Evolutionary conservation across 2,329 filamentous ascomycete species (phyloP), one percentile per base, ranked within the genome.

Genomic region (Aspergillus brasiliensis): DNA sequence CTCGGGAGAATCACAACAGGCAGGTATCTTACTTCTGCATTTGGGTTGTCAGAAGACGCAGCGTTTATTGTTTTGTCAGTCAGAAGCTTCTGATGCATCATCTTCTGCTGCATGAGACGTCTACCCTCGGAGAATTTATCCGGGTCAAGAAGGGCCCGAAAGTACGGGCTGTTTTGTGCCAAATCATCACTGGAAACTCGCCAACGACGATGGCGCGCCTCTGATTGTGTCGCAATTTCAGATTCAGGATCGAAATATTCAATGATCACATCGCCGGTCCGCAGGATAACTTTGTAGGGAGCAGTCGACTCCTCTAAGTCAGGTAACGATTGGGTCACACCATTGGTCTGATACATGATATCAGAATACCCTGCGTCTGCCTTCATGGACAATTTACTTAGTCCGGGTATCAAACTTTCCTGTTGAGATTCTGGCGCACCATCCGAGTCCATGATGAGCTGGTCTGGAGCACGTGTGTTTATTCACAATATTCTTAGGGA

Each of bases 101-200:
- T 49, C 62, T 73, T 67, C 28, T 72, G 69, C 23, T 71, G 65
- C 55, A 68, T 64, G 59, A 80, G 67, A 3, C 66, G 51, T 51
- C 69, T 70, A 5, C 78, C 77, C 60, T 80, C 78, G 2, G 69
- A 69, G 56, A 80, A 80, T 56, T 80, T 80, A 13, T 71, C 65
- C 2, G 76, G 73, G 37, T 80, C 77, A 15, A 80, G 64, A 11
- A 80, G 65, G 19, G 70, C 74, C 19, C 69, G 61, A 53, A 80
- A 80, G 46, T 80, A 80, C 5, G 71, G 69, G 51, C 76, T 79
- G 6, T 72, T 71, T 19, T 61, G 49, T 21, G 64, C 71, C 13
- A 80, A 65, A 38, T 63, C 62, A 4, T 67, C 59, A 51, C 71
- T 77, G 40, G 68, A 71, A 10, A 78, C 72, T 56, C 70, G 70